Conservation (phyloP, 805 yeast species). For the Hanseniaspora meyeri region DNA sequence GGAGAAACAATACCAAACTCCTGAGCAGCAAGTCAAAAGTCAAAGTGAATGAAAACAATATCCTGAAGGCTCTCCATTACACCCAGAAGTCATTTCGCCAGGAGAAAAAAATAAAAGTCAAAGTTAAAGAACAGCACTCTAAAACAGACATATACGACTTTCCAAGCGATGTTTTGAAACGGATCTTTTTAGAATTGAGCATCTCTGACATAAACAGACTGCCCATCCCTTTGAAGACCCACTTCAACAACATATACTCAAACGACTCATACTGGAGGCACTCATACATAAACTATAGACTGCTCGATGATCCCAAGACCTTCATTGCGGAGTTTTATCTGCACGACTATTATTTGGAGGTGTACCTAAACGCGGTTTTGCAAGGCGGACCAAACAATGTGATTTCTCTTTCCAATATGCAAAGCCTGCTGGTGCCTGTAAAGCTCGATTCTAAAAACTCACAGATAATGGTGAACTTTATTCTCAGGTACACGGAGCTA, state of each 20-base stretch:
- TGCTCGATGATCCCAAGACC: background rate
- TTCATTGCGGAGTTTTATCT: background rate
- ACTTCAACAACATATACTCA: background rate
- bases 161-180: background rate
- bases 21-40: background rate
- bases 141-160: background rate
- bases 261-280: background rate
- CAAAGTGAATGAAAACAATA: background rate
- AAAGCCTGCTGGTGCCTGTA: no score
- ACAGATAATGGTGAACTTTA: no score
- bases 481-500: no score
- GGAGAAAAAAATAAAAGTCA: background rate
- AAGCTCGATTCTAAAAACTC: no score
- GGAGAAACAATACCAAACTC: constrained; percentile 3
- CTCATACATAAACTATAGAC: background rate
- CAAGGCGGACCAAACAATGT: no score
- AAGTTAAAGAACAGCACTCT: background rate
- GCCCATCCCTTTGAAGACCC: background rate
- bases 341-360: background rate
- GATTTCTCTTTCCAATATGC: no score
- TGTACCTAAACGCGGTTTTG: background rate
- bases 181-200: background rate
- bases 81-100: background rate
- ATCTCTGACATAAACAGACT: background rate
- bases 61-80: background rate